Evolutionary conservation across 176 grass and related monocot genomes (phyloP).

Genomic region (Chloris gayana): DNA sequence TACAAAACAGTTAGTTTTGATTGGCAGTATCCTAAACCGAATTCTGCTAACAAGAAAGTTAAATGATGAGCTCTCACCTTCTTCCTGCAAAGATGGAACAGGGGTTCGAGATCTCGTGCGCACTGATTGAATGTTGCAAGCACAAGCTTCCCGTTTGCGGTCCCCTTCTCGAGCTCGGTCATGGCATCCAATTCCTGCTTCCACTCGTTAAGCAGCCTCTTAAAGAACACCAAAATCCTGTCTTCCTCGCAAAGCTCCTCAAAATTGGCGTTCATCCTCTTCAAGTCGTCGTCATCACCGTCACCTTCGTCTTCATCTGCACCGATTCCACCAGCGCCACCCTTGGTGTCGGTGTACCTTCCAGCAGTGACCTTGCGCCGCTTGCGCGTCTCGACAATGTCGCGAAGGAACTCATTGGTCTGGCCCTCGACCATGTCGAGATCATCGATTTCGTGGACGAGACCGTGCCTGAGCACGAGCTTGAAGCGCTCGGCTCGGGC

Average conservation of each 20-base stretch:
- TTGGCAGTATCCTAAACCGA: too few relatives aligned
- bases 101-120: slow-evolving; percentile 71
- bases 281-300: slow-evolving; percentile 48
- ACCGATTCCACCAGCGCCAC: slow-evolving; percentile 36
- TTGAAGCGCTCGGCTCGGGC: slow-evolving; percentile 66
- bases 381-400: slow-evolving; percentile 82
- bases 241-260: slow-evolving; percentile 79
- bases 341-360: slow-evolving; percentile 53
- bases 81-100: slow-evolving; percentile 91
- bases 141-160: slow-evolving; percentile 74
- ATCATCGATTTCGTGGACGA: slow-evolving; percentile 69
- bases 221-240: slow-evolving; percentile 94
- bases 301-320: slow-evolving; percentile 7
- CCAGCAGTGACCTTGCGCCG: slow-evolving; percentile 54
- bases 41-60: too few relatives aligned
- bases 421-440: slow-evolving; percentile 85
- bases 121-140: slow-evolving; percentile 91
- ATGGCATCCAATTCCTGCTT: slow-evolving; percentile 82
- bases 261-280: slow-evolving; percentile 74
- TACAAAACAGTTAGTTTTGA: too few relatives aligned
- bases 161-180: slow-evolving; percentile 72
- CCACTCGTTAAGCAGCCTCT: slow-evolving; percentile 83
- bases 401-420: slow-evolving; percentile 92
- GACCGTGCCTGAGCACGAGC: slow-evolving; percentile 65
- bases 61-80: slow-evolving; percentile 46